A percentile compares a stretch with the other conserved stretches of the same genome.
These are phyloP conservation scores for Komagataea norvegica DNA, from an alignment of 1,139 yeast genomes.

Conservation along the genomic window DNA sequence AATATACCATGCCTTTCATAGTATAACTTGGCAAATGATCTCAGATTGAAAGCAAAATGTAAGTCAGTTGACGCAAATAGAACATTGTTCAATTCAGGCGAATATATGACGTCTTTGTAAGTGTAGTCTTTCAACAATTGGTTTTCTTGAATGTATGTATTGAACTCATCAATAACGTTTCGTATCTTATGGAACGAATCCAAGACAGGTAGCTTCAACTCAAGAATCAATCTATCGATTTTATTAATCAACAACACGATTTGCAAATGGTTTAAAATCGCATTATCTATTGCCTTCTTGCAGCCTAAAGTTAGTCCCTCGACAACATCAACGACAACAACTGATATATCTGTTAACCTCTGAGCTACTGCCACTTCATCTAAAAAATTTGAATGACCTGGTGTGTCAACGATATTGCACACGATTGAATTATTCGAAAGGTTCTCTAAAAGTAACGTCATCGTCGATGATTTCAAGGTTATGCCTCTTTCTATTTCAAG, in stretches of 20 bases:
- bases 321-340: slow-evolving; percentile 74
- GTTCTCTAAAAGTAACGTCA: slow-evolving; percentile 59
- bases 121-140: slow-evolving; percentile 27
- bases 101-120: slow-evolving; percentile 31
- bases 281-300: slow-evolving; percentile 44
- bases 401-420: slow-evolving; percentile 72
- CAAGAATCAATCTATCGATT: slow-evolving; percentile 75
- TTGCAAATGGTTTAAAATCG: slow-evolving; percentile 44
- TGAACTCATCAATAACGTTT: slow-evolving; percentile 58
- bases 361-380: slow-evolving; percentile 67
- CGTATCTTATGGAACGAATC: slow-evolving; percentile 71
- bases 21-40: slow-evolving; percentile 60
- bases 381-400: slow-evolving; percentile 83
- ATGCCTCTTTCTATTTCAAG: slow-evolving; percentile 70
- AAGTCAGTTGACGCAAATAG: slow-evolving; percentile 67
- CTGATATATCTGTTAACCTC: slow-evolving; percentile 57
- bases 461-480: slow-evolving; percentile 59
- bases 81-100: slow-evolving; percentile 65
- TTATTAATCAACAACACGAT: slow-evolving; percentile 70
- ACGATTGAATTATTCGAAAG: slow-evolving; percentile 51
- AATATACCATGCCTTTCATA: slow-evolving; percentile 23
- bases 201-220: slow-evolving; percentile 65
- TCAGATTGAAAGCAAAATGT: slow-evolving; percentile 59
- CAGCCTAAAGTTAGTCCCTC: slow-evolving; percentile 70
- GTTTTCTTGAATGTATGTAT: slow-evolving; percentile 40